Evolutionary conservation across 495 filamentous ascomycete genomes (phyloP).

Genomic region (Friedmanniomyces simplex): DNA sequence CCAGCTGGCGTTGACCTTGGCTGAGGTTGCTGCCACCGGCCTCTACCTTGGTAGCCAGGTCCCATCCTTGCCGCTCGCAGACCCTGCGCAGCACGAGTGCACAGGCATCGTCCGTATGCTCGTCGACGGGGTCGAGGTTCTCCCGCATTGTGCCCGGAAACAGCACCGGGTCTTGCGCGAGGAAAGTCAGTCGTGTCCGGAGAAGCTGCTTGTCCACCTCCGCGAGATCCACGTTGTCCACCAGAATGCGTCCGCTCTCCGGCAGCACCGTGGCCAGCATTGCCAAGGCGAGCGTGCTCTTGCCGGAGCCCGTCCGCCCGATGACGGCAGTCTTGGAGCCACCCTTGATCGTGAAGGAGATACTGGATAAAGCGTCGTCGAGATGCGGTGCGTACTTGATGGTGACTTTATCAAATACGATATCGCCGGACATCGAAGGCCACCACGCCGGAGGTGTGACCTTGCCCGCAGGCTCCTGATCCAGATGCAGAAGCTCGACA

Average conservation of each 20-base stretch:
- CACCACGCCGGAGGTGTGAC: slow-evolving; percentile 61
- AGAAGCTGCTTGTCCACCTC: slow-evolving; percentile 50
- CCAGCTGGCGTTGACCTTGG: slow-evolving; percentile 53
- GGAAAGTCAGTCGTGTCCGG: slow-evolving; percentile 49
- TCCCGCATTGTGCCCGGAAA: slow-evolving; percentile 51
- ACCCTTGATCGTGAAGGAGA: slow-evolving; percentile 59
- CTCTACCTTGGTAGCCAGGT: slow-evolving; percentile 44
- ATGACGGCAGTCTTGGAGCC: slow-evolving; percentile 58
- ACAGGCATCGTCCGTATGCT: slow-evolving; percentile 41
- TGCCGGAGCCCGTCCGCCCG: slow-evolving; percentile 56
- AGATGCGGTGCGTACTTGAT: slow-evolving; percentile 68
- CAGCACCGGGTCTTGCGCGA: slow-evolving; percentile 55
- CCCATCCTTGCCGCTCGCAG: slow-evolving; percentile 43
- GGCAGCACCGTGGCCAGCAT: slow-evolving; percentile 49
- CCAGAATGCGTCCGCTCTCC: slow-evolving; percentile 43
- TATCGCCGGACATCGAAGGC: slow-evolving; percentile 58
- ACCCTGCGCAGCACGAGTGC: slow-evolving; percentile 41
- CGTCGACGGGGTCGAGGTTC: slow-evolving; percentile 43
- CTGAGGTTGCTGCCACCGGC: slow-evolving; percentile 49
- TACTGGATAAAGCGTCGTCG: slow-evolving; percentile 52
- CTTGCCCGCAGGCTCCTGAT: slow-evolving; percentile 57
- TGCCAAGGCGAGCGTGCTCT: slow-evolving; percentile 55
- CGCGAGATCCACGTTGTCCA: slow-evolving; percentile 51
- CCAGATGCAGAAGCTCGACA: slow-evolving; percentile 63
- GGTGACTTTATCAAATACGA: slow-evolving; percentile 65